phyloP scores from a whole-genome alignment of 176 grass and related monocot species.

The Zoysia japonica region DNA sequence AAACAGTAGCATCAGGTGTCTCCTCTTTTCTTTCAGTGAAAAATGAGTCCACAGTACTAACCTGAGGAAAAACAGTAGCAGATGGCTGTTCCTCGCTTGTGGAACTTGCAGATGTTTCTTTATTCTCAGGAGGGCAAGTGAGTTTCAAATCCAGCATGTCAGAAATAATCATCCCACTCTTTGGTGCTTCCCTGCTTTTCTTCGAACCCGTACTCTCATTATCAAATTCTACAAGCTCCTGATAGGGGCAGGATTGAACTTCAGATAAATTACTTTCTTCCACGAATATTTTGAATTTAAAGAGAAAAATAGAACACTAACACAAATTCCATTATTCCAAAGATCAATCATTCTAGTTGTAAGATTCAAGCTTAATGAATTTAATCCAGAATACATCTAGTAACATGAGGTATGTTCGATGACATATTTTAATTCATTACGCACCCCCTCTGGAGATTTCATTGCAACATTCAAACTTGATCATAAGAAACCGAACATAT shows the following conservation, averaged over 20 bases:
- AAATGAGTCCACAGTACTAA: constrained; percentile 43
- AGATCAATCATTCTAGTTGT: background rate
- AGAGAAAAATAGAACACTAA: background rate
- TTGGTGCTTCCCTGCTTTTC: constrained; percentile 59
- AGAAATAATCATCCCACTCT: constrained; percentile 62
- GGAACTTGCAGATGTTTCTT: constrained; percentile 36
- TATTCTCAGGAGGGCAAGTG: constrained; percentile 50
- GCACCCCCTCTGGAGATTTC: background rate
- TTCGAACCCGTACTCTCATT: constrained; percentile 53
- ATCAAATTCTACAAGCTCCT: constrained; percentile 80
- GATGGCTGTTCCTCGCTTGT: constrained; percentile 41
- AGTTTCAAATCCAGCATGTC: constrained; percentile 83
- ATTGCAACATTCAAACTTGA: background rate
- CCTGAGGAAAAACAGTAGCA: background rate
- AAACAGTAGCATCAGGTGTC: constrained; percentile 30
- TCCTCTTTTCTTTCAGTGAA: constrained; percentile 63
- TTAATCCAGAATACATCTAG: background rate
- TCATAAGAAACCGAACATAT: background rate
- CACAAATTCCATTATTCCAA: background rate
- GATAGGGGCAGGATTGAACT: constrained; percentile 36
- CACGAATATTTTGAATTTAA: constrained; percentile 12
- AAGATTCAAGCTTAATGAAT: too few relatives aligned
- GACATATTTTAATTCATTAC: background rate
- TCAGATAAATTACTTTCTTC: constrained; percentile 34
- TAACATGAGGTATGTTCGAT: constrained; percentile 1